Evolutionary conservation across 805 yeast species (phyloP).

Genomic region (Dipodascus albidus): DNA sequence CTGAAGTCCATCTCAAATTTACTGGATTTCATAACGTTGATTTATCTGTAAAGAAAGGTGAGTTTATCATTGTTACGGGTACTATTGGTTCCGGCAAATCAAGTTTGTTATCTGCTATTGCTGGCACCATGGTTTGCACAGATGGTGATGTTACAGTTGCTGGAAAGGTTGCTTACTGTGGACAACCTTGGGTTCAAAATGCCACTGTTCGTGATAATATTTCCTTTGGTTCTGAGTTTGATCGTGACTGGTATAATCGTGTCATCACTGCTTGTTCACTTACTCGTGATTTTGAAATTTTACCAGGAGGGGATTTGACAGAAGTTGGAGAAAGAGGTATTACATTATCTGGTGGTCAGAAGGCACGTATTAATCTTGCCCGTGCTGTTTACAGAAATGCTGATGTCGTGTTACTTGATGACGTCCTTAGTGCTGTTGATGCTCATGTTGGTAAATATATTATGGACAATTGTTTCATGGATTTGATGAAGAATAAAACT

Average conservation of each 20-base stretch:
- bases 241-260: conserved; percentile 37
- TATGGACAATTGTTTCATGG: conserved; percentile 55
- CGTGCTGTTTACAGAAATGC: conserved; percentile 63
- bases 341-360: conserved; percentile 83
- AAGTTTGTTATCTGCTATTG: conserved; percentile 55
- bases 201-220: conserved; percentile 69
- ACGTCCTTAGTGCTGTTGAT: conserved; percentile 80
- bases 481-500: conserved; percentile 45
- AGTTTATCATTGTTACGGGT: conserved; percentile 68
- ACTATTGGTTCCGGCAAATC: conserved; percentile 76
- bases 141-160: conserved; percentile 40
- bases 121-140: conserved; percentile 55
- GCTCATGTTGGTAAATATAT: conserved; percentile 75
- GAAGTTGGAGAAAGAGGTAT: conserved; percentile 89
- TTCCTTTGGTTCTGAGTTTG: conserved; percentile 48
- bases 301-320: conserved; percentile 67
- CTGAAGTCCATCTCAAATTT: conserved; percentile 17
- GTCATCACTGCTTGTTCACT: conserved; percentile 58
- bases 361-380: conserved; percentile 75
- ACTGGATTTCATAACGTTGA: conserved; percentile 40
- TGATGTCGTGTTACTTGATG: conserved; percentile 64
- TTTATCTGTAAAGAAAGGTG: conserved; percentile 47
- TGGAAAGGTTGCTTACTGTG: conserved; percentile 45
- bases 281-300: conserved; percentile 47
- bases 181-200: conserved; percentile 78